phyloP scores from a whole-genome alignment of 805 yeast species.

The Ogataea paraovalis region DNA sequence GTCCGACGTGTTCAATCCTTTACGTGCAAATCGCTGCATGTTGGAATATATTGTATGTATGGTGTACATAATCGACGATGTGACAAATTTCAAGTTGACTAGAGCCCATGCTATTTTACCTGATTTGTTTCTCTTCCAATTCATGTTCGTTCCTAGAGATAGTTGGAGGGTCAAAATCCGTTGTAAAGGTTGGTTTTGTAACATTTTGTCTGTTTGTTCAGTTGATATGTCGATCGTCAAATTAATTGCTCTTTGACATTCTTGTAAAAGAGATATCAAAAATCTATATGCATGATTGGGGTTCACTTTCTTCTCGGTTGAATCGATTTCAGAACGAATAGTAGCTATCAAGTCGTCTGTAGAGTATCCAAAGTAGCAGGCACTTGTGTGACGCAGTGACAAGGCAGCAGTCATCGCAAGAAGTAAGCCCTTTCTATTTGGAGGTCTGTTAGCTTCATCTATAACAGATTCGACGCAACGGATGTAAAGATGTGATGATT shows the following conservation, averaged over 20 bases:
- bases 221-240: conserved; percentile 65
- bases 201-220: conserved; percentile 71
- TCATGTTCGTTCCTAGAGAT: conserved; percentile 48
- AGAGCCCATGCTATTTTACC: conserved; percentile 56
- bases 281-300: conserved; percentile 31
- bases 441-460: conserved; percentile 13
- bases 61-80: conserved; percentile 65
- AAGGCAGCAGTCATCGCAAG: conserved; percentile 52
- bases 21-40: conserved; percentile 54
- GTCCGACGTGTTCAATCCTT: conserved; percentile 47
- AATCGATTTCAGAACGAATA: conserved; percentile 43
- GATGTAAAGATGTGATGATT: conserved; percentile 20
- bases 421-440: conserved; percentile 30
- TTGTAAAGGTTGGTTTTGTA: conserved; percentile 76
- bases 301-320: conserved; percentile 19
- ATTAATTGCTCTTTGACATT: conserved; percentile 71
- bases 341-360: conserved; percentile 68
- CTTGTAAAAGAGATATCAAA: conserved; percentile 47
- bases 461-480: conserved; percentile 20
- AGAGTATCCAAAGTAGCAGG: conserved; percentile 63
- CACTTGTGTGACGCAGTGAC: conserved; percentile 62
- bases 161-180: conserved; percentile 66
- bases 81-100: conserved; percentile 63
- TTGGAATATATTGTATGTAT: conserved; percentile 60
- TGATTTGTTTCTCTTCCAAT: conserved; percentile 38